Conservation (phyloP, 331 rosid species). For the Phaseolus coccineus region DNA sequence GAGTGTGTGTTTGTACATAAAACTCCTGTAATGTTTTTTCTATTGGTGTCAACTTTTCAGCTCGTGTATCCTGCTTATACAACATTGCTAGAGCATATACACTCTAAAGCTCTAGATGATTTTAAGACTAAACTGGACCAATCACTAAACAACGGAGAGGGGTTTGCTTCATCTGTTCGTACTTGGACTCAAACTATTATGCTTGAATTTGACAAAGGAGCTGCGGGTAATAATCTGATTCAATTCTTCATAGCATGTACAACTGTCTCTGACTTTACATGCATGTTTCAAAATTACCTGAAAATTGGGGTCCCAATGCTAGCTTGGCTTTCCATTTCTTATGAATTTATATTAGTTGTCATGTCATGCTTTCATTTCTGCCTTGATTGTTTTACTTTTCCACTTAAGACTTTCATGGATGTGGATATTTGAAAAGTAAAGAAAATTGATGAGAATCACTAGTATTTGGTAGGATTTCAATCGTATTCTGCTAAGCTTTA, state of each 20-base stretch:
- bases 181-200: slow-evolving; percentile 53
- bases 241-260: slow-evolving; percentile 31
- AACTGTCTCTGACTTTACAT: slow-evolving; percentile 28
- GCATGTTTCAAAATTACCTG: slow-evolving; percentile 29
- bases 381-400: neutral
- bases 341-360: slow-evolving; percentile 36
- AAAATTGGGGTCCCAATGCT: slow-evolving; percentile 25
- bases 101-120: slow-evolving; percentile 59
- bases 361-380: slow-evolving; percentile 13
- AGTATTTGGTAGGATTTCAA: neutral
- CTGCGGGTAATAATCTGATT: slow-evolving; percentile 65
- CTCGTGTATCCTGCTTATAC: slow-evolving; percentile 66
- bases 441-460: neutral
- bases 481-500: slow-evolving; percentile 3
- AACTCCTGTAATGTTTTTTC: slow-evolving; percentile 21
- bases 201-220: slow-evolving; percentile 71
- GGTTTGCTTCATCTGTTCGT: slow-evolving; percentile 70
- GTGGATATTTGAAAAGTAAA: neutral
- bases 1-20: neutral
- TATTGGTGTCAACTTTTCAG: slow-evolving; percentile 55
- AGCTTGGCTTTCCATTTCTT: slow-evolving; percentile 25
- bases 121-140: slow-evolving; percentile 73
- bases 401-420: slow-evolving; percentile 28
- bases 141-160: slow-evolving; percentile 75
- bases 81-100: slow-evolving; percentile 73